Evolutionary conservation across 2,329 filamentous ascomycete genomes (phyloP).

Genomic region (Drechmeria coniospora): DNA sequence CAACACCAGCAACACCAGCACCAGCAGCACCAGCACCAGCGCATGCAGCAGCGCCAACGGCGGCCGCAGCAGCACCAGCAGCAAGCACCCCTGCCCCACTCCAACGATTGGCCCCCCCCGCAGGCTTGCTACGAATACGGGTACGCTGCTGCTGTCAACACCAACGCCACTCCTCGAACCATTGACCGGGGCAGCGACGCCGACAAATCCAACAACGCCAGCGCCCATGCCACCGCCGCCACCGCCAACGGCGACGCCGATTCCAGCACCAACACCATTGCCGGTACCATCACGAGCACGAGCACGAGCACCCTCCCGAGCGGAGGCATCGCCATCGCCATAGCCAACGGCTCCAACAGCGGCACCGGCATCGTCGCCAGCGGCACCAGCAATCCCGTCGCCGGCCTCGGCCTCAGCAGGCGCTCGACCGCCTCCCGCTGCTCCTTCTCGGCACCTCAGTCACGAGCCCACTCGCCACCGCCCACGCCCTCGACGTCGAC

Average conservation of each 20-base stretch:
- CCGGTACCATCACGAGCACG: neutral
- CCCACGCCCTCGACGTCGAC: slow-evolving; percentile 1
- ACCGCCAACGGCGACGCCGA: neutral
- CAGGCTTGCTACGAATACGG: too few species aligned
- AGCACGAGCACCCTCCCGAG: neutral
- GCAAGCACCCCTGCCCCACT: too few species aligned
- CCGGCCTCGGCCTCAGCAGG: slow-evolving; percentile 3
- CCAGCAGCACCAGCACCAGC: neutral
- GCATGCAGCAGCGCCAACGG: neutral
- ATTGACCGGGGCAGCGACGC: neutral
- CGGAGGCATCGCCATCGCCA: neutral
- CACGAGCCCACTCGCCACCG: slow-evolving; percentile 4
- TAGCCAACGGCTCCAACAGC: neutral
- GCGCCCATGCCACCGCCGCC: neutral
- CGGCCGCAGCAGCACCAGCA: neutral
- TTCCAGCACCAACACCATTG: neutral
- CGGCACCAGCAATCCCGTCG: too few species aligned
- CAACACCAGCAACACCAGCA: neutral
- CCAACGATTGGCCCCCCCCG: too few species aligned
- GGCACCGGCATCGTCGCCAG: neutral
- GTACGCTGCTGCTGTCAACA: too few species aligned
- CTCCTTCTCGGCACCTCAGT: slow-evolving; percentile 4
- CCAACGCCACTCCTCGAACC: neutral
- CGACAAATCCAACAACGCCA: neutral
- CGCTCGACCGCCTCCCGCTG: slow-evolving; percentile 5